Evolutionary conservation across 208 protist genomes (phyloP).

Genomic region (Angomonas ambiguus): DNA sequence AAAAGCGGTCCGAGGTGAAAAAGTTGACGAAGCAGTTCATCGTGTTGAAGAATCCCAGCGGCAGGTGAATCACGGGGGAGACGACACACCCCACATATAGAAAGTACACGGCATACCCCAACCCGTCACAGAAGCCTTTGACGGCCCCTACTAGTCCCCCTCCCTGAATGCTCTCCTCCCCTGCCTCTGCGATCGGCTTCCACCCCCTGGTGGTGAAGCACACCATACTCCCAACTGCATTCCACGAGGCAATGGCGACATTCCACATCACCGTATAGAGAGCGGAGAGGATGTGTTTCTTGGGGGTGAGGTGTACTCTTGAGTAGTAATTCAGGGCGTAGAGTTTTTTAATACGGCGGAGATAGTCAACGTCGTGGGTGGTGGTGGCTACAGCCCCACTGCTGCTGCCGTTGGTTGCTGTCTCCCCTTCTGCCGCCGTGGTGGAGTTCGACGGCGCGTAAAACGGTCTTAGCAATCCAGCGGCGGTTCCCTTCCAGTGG

Average conservation of each 20-base stretch:
- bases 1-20: slow-evolving; percentile 53
- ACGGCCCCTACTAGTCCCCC: slow-evolving; percentile 8
- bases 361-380: slow-evolving; percentile 56
- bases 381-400: slow-evolving; percentile 27
- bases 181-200: background rate
- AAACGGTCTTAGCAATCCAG: background rate
- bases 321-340: slow-evolving; percentile 80
- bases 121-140: slow-evolving; percentile 19
- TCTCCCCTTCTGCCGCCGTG: background rate
- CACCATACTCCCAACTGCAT: slow-evolving; percentile 52
- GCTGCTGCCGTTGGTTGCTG: background rate
- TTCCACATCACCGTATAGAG: slow-evolving; percentile 71
- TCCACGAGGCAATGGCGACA: slow-evolving; percentile 35
- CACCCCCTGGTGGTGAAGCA: slow-evolving; percentile 38
- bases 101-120: slow-evolving; percentile 27
- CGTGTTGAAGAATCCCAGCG: slow-evolving; percentile 55
- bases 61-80: slow-evolving; percentile 66
- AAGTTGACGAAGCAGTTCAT: slow-evolving; percentile 61
- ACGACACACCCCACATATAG: slow-evolving; percentile 59
- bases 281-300: slow-evolving; percentile 57
- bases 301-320: slow-evolving; percentile 68
- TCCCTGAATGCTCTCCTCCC: background rate
- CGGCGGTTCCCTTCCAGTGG: background rate
- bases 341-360: slow-evolving; percentile 43
- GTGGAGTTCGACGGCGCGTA: background rate